These are phyloP conservation scores for Huntiella bhutanensis DNA, from an alignment of 2,329 filamentous ascomycete species.

Conservation along the genomic window DNA sequence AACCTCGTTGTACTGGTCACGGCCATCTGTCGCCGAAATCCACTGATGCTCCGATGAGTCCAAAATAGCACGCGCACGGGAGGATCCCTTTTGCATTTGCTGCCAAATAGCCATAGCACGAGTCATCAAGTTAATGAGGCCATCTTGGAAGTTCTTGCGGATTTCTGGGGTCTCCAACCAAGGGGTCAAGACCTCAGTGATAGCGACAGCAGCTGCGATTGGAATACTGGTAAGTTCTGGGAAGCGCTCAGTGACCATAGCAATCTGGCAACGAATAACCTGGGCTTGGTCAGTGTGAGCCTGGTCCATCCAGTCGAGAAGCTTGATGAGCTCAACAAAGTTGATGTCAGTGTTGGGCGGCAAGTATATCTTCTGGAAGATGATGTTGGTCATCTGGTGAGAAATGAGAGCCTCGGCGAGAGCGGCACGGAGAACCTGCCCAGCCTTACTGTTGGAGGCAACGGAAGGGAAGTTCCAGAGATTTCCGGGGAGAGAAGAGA, in stretches of 20 bases:
- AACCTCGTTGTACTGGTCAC: slow-evolving; percentile 9
- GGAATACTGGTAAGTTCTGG: slow-evolving; percentile 7
- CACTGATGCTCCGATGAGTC: slow-evolving; percentile 9
- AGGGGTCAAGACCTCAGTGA: slow-evolving; percentile 5
- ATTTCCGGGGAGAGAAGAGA: slow-evolving; percentile 5
- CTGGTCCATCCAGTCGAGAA: slow-evolving; percentile 10
- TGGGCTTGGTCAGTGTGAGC: slow-evolving; percentile 9
- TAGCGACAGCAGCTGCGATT: not conserved
- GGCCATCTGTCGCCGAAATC: slow-evolving; percentile 7
- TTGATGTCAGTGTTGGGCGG: slow-evolving; percentile 5
- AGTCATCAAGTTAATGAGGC: slow-evolving; percentile 8
- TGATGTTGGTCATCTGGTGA: slow-evolving; percentile 7
- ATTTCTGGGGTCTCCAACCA: slow-evolving; percentile 5
- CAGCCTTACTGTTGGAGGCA: slow-evolving; percentile 10
- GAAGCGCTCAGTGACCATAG: slow-evolving; percentile 10
- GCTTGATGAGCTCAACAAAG: slow-evolving; percentile 8
- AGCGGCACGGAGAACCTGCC: slow-evolving; percentile 8
- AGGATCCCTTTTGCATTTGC: slow-evolving; percentile 11
- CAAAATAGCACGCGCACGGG: slow-evolving; percentile 6
- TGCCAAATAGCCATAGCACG: slow-evolving; percentile 11
- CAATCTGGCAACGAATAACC: slow-evolving; percentile 10
- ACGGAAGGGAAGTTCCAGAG: slow-evolving; percentile 8
- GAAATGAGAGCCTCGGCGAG: slow-evolving; percentile 9
- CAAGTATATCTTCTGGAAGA: slow-evolving; percentile 10
- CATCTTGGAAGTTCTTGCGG: slow-evolving; percentile 9